Conservation (phyloP, 2,329 filamentous ascomycete species). For the Cladosporium sp. region DNA sequence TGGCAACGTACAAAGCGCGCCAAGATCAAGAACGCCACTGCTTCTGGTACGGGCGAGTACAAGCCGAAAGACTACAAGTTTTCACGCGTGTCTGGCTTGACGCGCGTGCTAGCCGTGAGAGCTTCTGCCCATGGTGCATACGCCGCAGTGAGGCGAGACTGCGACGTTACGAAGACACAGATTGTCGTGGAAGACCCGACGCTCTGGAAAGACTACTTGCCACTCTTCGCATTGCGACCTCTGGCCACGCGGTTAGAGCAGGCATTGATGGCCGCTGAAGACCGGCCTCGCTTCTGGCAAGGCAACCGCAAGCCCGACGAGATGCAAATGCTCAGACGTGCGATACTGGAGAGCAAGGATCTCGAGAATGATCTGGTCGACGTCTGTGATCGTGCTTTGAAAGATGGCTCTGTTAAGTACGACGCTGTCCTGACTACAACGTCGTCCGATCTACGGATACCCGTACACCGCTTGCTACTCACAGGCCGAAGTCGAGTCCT, state of each 20-base stretch:
- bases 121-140: slow-evolving; percentile 90
- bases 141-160: slow-evolving; percentile 81
- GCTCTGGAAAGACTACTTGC: slow-evolving; percentile 72
- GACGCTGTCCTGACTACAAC: slow-evolving; percentile 54
- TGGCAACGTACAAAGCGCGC: slow-evolving; percentile 84
- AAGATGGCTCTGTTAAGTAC: slow-evolving; percentile 46
- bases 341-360: slow-evolving; percentile 63
- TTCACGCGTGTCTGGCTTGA: slow-evolving; percentile 82
- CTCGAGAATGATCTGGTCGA: slow-evolving; percentile 63
- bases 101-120: slow-evolving; percentile 77
- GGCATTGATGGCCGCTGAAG: slow-evolving; percentile 37
- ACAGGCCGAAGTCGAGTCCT: slow-evolving; percentile 71
- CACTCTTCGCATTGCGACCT: slow-evolving; percentile 66
- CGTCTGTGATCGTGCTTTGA: slow-evolving; percentile 37
- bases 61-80: slow-evolving; percentile 93
- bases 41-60: slow-evolving; percentile 52
- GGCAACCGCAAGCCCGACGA: slow-evolving; percentile 47
- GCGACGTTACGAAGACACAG: slow-evolving; percentile 72
- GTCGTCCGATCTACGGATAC: slow-evolving; percentile 69
- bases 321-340: slow-evolving; percentile 54
- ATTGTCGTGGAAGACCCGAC: slow-evolving; percentile 66
- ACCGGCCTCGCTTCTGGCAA: slow-evolving; percentile 50
- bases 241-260: slow-evolving; percentile 43
- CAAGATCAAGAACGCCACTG: slow-evolving; percentile 70
- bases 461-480: slow-evolving; percentile 80